phyloP scores from a whole-genome alignment of 345 rosid genomes.

The Eucalyptus pauciflora region DNA sequence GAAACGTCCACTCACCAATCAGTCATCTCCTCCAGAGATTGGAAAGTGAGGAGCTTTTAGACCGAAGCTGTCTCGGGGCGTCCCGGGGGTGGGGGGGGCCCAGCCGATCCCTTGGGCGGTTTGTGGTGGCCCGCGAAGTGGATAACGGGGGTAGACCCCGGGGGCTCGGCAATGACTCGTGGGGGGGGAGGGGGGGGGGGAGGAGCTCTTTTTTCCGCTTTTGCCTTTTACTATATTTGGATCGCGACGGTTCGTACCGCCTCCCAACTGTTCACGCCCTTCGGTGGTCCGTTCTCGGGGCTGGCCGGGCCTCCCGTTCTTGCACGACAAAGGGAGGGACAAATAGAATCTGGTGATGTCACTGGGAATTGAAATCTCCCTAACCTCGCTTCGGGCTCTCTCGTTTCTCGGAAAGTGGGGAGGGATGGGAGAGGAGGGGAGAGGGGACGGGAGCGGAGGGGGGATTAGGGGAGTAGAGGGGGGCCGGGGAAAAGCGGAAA shows the following conservation, averaged over 20 bases:
- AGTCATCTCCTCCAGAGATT: background rate
- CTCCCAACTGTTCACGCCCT: background rate
- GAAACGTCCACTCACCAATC: background rate
- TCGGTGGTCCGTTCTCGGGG: background rate
- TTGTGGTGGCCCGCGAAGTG: background rate
- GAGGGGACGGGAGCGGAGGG: background rate
- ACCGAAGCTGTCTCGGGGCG: background rate
- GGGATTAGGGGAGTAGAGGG: background rate
- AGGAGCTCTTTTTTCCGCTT: background rate
- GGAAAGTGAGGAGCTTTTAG: background rate
- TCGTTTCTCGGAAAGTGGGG: background rate
- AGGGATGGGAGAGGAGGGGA: background rate
- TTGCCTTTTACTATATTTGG: background rate
- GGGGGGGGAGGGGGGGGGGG: background rate
- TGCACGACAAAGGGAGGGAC: background rate
- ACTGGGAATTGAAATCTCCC: background rate
- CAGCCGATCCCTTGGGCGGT: background rate
- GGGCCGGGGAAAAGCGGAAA: background rate
- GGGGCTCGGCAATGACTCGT: background rate
- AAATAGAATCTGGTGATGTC: background rate
- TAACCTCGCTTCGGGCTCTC: background rate
- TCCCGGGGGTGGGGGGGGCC: fast-evolving
- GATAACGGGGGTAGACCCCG: background rate
- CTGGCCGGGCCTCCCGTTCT: background rate
- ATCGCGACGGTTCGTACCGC: background rate